Evolutionary conservation across 164 flowering plant species (phyloP), one percentile per base, ranked within the genome.

Genomic region (Santalum album): DNA sequence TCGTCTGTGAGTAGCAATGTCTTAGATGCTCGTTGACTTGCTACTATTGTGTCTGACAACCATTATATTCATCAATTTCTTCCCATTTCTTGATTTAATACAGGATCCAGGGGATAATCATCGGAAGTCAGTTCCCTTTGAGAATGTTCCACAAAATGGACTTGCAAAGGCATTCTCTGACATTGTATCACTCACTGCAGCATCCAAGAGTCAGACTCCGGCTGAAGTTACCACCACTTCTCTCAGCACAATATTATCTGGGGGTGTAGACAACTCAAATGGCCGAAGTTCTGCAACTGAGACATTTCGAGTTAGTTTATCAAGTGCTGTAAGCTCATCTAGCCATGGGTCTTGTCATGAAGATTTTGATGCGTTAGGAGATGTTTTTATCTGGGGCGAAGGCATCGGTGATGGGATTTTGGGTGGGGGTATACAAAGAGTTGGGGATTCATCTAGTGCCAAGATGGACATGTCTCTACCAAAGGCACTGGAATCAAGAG

Each of bases 101-200:
- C 77, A 86, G 90, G 87, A 83, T 65, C 70, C 56, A 16, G 87
- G 77, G 60, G 90, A 81, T 58, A 56, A 56, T 54, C 78, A 63
- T 24, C 65, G 58, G 29, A 49, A 12, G 57, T 78, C 59, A 26
- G 65, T 49, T 58, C 69, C 79, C 53, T 55, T 50, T 29, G 97
- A 83, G 27, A 70, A 38, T 54, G 23, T 56, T 54, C 51, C 72
- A 23, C 78, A 64, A 16, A 77, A 39, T 77, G 79, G 87, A 63
- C 64, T 80, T 58, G 97, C 81, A 49, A 90, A 82, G 76, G 91
- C 80, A 56, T 82, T 85, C 70, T 65, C 86, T 46, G 89, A 90
- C 54, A 70, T 90, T 56, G 55, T 90, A 43, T 49, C 79, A 59
- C 74, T 73, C 53, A 90, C 90, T 34, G 76, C 84, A 47, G 27